Evolutionary conservation across 2,329 filamentous ascomycete species (phyloP).

Genomic region (Huntiella abstrusa): DNA sequence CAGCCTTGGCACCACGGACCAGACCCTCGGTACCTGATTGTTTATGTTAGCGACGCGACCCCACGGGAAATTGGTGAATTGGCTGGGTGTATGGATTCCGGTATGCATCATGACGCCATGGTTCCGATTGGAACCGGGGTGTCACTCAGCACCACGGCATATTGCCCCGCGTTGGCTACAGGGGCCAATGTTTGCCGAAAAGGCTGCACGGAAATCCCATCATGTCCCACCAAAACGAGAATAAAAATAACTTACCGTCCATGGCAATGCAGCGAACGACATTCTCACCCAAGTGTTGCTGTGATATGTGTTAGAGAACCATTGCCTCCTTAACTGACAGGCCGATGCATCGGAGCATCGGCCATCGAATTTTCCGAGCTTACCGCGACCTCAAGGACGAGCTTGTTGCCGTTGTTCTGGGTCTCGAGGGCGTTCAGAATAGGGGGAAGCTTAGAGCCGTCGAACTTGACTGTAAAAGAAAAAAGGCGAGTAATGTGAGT

Average conservation of each 20-base stretch:
- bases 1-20: slow-evolving; percentile 69
- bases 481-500: slow-evolving; percentile 9
- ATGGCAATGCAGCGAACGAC: slow-evolving; percentile 99
- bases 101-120: too few species aligned
- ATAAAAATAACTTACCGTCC: slow-evolving; percentile 55
- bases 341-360: slow-evolving; percentile 12
- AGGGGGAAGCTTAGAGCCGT: slow-evolving; percentile 74
- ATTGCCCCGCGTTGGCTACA: too few species aligned
- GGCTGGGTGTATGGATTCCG: too few species aligned
- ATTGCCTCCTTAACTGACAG: not conserved
- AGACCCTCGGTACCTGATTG: slow-evolving; percentile 90
- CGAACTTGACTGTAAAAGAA: slow-evolving; percentile 69
- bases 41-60: too few species aligned
- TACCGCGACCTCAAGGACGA: slow-evolving; percentile 94
- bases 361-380: slow-evolving; percentile 15
- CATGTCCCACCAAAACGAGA: not conserved
- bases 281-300: slow-evolving; percentile 99
- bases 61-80: too few species aligned
- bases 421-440: slow-evolving; percentile 97
- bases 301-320: slow-evolving; percentile 16
- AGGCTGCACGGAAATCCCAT: too few species aligned
- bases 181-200: too few species aligned
- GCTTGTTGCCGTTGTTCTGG: slow-evolving; percentile 79
- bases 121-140: too few species aligned
- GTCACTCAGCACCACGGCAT: too few species aligned